A percentile compares a stretch with the other conserved stretches of the same genome.
These are phyloP conservation scores for Xylaria sp. DNA, from an alignment of 2,329 filamentous ascomycete species.

Conservation along the genomic window DNA sequence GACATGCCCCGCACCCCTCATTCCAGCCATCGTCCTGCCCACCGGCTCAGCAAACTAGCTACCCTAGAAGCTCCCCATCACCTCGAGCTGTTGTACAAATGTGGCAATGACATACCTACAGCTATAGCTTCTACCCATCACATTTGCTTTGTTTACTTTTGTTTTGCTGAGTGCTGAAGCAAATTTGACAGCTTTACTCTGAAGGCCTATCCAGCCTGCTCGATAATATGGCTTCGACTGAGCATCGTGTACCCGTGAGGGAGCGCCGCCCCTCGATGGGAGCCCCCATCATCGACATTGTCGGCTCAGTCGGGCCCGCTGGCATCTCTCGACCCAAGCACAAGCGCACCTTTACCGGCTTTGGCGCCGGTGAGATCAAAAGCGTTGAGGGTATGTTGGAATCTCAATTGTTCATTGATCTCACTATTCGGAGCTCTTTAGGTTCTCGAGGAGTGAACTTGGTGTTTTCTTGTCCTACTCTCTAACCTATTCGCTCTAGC, in stretches of 20 bases:
- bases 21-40: conserved; percentile 28
- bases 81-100: conserved; percentile 4
- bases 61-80: background rate
- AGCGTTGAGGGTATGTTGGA: conserved; percentile 78
- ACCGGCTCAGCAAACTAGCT: conserved; percentile 17
- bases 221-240: conserved; percentile 49
- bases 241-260: conserved; percentile 62
- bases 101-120: conserved; percentile 16
- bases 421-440: background rate
- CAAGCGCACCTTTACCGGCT: conserved; percentile 95
- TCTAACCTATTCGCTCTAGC: conserved; percentile 54
- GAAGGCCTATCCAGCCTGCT: background rate
- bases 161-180: background rate
- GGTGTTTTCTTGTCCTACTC: conserved; percentile 1
- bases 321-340: conserved; percentile 93
- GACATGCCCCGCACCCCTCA: conserved; percentile 35
- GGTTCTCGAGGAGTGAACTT: background rate
- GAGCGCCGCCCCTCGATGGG: conserved; percentile 83
- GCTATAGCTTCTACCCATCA: background rate
- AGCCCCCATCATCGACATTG: conserved; percentile 86
- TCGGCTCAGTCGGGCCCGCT: conserved; percentile 85
- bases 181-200: conserved; percentile 18
- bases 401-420: background rate
- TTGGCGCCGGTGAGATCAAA: conserved; percentile 92
- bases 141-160: background rate